Percentiles rank a stretch among this genome's conserved stretches.
These are phyloP conservation scores for Brettanomyces bruxellensis DNA, from an alignment of 805 yeast genomes.

Conservation along the genomic window DNA sequence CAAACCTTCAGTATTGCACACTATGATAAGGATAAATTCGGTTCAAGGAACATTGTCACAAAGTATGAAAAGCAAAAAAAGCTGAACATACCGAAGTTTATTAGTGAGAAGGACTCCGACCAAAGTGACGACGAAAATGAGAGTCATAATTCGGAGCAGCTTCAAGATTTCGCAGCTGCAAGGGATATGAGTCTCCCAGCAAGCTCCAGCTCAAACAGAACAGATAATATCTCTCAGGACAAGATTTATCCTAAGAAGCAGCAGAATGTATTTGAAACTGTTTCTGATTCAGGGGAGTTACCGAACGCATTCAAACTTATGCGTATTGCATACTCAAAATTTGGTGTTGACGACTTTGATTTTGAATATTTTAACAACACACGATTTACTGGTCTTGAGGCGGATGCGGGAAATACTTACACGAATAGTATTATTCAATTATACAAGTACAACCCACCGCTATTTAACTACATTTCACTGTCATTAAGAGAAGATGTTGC, in stretches of 20 bases:
- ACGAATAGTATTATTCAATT: conserved; percentile 74
- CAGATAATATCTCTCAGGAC: not conserved
- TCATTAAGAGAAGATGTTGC: conserved; percentile 48
- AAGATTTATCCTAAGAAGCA: conserved; percentile 5
- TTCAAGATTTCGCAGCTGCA: conserved; percentile 7
- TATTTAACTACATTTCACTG: conserved; percentile 56
- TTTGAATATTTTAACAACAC: conserved; percentile 78
- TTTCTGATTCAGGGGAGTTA: conserved; percentile 29
- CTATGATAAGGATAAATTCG: conserved; percentile 50
- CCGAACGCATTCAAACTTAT: conserved; percentile 73
- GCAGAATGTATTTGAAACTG: conserved; percentile 23
- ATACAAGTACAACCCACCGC: conserved; percentile 64
- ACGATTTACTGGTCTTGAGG: conserved; percentile 74
- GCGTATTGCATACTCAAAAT: conserved; percentile 74
- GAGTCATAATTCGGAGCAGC: not conserved
- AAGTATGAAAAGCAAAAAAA: conserved; percentile 28
- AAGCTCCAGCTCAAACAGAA: not conserved
- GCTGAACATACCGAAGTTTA: conserved; percentile 37
- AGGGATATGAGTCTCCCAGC: conserved; percentile 1
- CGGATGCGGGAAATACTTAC: conserved; percentile 70
- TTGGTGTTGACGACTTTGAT: conserved; percentile 92
- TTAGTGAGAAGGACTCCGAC: conserved; percentile 44
- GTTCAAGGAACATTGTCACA: conserved; percentile 41
- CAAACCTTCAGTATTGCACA: conserved; percentile 33
- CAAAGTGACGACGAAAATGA: conserved; percentile 15